phyloP scores from a whole-genome alignment of 805 yeast species.

The Kluyveromyces siamensis region DNA sequence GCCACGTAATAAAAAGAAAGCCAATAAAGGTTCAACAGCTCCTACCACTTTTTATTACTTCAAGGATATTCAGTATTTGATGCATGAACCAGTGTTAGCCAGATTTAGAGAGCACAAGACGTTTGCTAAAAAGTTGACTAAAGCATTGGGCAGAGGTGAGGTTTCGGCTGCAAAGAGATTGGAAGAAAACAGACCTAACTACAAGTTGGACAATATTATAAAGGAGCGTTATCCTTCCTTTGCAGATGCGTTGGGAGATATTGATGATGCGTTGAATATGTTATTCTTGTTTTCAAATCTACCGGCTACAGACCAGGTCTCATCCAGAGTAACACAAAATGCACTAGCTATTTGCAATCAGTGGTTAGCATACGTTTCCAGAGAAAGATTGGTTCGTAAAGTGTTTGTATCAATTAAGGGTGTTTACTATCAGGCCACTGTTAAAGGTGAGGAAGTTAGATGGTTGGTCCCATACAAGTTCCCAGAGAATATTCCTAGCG shows the following conservation, averaged over 20 bases:
- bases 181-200: slow-evolving; percentile 60
- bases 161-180: slow-evolving; percentile 78
- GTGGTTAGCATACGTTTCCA: slow-evolving; percentile 91
- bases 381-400: slow-evolving; percentile 71
- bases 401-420: slow-evolving; percentile 96
- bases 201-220: slow-evolving; percentile 81
- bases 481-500: slow-evolving; percentile 90
- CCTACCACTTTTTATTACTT: slow-evolving; percentile 90
- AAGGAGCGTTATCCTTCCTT: slow-evolving; percentile 95
- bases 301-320: slow-evolving; percentile 85
- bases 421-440: slow-evolving; percentile 84
- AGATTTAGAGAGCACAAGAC: slow-evolving; percentile 94
- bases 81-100: slow-evolving; percentile 88
- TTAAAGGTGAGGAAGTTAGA: slow-evolving; percentile 85
- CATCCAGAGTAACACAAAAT: slow-evolving; percentile 73
- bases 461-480: slow-evolving; percentile 97
- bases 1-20: slow-evolving; percentile 91
- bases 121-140: slow-evolving; percentile 82
- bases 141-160: slow-evolving; percentile 88
- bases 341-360: slow-evolving; percentile 84
- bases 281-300: slow-evolving; percentile 84
- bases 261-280: slow-evolving; percentile 95
- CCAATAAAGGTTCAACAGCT: slow-evolving; percentile 95
- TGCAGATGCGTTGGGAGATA: slow-evolving; percentile 81
- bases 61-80: slow-evolving; percentile 87